phyloP scores from a whole-genome alignment of 2,329 filamentous ascomycete species.

The Scolecobasidium constrictum region DNA sequence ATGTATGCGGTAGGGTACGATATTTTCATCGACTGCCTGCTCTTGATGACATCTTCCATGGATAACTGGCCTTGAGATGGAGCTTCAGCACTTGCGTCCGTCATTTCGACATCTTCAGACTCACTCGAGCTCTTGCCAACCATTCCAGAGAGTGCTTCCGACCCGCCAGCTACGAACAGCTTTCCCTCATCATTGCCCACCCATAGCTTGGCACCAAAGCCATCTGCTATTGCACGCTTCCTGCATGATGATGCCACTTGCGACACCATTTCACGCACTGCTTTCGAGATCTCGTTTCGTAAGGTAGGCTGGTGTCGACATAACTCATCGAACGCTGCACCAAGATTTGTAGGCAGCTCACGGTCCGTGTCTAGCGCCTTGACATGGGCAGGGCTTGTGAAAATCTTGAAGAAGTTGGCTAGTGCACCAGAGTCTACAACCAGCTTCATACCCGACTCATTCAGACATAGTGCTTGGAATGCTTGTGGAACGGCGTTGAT shows the following conservation, averaged over 20 bases:
- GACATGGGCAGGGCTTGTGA: conserved; percentile 83
- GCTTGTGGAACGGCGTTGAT: conserved; percentile 79
- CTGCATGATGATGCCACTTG: conserved; percentile 67
- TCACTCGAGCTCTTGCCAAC: neutral
- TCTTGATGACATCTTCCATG: neutral
- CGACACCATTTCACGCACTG: conserved; percentile 81
- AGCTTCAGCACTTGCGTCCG: neutral
- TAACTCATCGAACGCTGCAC: conserved; percentile 83
- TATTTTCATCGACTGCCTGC: conserved; percentile 19
- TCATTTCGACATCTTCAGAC: conserved; percentile 1
- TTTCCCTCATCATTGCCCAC: conserved; percentile 28
- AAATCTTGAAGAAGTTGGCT: conserved; percentile 88
- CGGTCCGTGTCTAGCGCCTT: conserved; percentile 69
- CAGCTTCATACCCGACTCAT: conserved; percentile 74
- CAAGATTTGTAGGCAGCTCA: conserved; percentile 62
- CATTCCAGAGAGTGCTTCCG: neutral
- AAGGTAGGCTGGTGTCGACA: conserved; percentile 84
- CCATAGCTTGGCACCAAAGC: conserved; percentile 69
- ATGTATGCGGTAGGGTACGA: conserved; percentile 57
- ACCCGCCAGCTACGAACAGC: conserved; percentile 6
- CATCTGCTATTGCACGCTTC: conserved; percentile 54
- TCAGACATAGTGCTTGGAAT: conserved; percentile 88
- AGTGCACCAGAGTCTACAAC: conserved; percentile 76
- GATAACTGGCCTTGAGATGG: neutral
- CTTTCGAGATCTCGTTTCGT: conserved; percentile 67